phyloP scores from a whole-genome alignment of 805 yeast species.

The Candida ipomoeae region DNA sequence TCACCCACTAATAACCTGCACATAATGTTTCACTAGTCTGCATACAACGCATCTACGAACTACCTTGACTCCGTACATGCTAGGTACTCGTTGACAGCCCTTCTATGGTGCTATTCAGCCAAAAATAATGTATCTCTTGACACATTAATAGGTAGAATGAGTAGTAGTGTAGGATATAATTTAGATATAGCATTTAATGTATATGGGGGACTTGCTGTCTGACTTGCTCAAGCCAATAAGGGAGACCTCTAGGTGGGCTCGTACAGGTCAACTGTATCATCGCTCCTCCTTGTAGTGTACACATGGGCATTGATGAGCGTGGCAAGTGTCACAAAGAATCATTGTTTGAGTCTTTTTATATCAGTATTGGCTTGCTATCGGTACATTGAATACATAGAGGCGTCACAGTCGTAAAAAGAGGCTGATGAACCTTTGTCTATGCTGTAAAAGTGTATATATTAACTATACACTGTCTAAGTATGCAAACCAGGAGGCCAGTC shows the following conservation, averaged over 20 bases:
- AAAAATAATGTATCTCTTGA: no score
- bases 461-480: not conserved
- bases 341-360: conserved; percentile 52
- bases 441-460: conserved; percentile 55
- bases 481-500: conserved; percentile 45
- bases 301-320: conserved; percentile 36
- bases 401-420: conserved; percentile 63
- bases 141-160: no score
- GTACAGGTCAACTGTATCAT: conserved; percentile 11
- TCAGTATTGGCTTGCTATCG: conserved; percentile 58
- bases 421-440: conserved; percentile 50
- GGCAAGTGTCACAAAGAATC: conserved; percentile 73
- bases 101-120: no score
- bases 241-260: conserved; percentile 11
- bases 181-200: no score
- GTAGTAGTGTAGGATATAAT: no score
- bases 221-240: conserved; percentile 8
- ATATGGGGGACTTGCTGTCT: conserved; percentile 5
- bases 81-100: no score
- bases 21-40: no score
- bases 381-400: conserved; percentile 47
- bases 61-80: no score
- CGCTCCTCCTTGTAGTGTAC: conserved; percentile 10
- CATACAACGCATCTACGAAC: no score
- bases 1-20: no score